These are phyloP conservation scores for Kurtzmaniella fragi DNA, from an alignment of 805 yeast genomes.

Conservation along the genomic window DNA sequence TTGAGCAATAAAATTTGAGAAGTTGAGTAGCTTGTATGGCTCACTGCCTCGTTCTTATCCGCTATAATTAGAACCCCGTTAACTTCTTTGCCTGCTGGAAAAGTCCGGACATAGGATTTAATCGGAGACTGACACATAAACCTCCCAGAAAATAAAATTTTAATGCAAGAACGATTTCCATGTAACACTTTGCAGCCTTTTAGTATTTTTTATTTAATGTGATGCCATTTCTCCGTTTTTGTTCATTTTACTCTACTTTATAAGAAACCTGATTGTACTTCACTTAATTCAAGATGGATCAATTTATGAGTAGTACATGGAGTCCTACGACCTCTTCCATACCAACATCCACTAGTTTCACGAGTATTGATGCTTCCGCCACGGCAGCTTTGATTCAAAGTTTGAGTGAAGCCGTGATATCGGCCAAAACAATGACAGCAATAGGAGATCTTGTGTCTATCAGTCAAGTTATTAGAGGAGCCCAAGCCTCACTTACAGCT, in stretches of 20 bases:
- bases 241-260: neutral
- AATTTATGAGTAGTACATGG: constrained; percentile 5
- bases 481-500: constrained; percentile 27
- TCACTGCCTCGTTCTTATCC: no score
- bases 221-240: neutral
- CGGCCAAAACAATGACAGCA: constrained; percentile 18
- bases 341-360: constrained; percentile 19
- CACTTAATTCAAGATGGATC: no score
- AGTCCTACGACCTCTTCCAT: constrained; percentile 5
- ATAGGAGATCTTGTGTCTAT: constrained; percentile 10
- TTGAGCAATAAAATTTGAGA: no score
- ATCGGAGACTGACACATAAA: no score
- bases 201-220: no score
- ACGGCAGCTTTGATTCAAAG: constrained; percentile 13
- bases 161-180: no score
- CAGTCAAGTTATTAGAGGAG: constrained; percentile 21
- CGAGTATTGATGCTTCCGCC: constrained; percentile 20
- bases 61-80: no score
- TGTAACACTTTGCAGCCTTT: no score
- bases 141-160: no score
- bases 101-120: no score
- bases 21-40: no score
- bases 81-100: no score
- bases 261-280: neutral
- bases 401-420: constrained; percentile 7